Conservation (phyloP, 2,329 filamentous ascomycete species). For the Dactylonectria estremocensis region DNA sequence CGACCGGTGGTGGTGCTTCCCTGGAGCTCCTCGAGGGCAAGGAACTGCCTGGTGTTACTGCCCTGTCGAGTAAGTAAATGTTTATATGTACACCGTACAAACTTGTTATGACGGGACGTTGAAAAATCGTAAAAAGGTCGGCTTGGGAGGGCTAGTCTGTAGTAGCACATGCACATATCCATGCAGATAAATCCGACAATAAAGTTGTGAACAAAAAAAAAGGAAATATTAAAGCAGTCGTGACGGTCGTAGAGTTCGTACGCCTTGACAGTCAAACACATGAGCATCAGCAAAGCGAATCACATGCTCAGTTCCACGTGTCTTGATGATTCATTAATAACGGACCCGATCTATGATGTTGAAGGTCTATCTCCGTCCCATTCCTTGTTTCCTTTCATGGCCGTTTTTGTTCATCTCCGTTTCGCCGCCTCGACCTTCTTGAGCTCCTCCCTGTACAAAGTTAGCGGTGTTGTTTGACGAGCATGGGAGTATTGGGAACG, state of each 20-base stretch:
- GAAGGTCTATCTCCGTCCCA: slow-evolving; percentile 40
- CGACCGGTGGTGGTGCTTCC: slow-evolving; percentile 94
- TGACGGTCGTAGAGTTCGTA: neutral
- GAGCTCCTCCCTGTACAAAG: slow-evolving; percentile 80
- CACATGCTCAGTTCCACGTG: slow-evolving; percentile 16
- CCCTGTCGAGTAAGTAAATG: slow-evolving; percentile 84
- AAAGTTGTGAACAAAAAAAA: slow-evolving; percentile 47
- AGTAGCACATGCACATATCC: slow-evolving; percentile 49
- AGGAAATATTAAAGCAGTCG: slow-evolving; percentile 28
- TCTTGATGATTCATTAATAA: slow-evolving; percentile 40
- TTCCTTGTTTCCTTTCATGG: slow-evolving; percentile 42
- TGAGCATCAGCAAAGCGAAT: neutral
- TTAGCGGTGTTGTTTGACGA: slow-evolving; percentile 27
- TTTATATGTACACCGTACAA: slow-evolving; percentile 42
- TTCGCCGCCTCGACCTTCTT: slow-evolving; percentile 91
- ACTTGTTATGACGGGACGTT: slow-evolving; percentile 51
- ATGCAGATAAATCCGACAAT: slow-evolving; percentile 31
- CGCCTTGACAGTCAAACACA: neutral
- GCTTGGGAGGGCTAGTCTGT: slow-evolving; percentile 55
- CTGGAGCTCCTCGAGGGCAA: slow-evolving; percentile 98
- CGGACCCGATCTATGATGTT: slow-evolving; percentile 38
- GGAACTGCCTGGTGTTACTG: slow-evolving; percentile 92
- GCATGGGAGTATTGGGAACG: too few relatives aligned
- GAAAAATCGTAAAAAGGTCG: slow-evolving; percentile 51
- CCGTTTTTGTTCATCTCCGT: slow-evolving; percentile 62